These are phyloP conservation scores for Cercophora sp. DNA, from an alignment of 495 filamentous ascomycete species.

Conservation along the genomic window DNA sequence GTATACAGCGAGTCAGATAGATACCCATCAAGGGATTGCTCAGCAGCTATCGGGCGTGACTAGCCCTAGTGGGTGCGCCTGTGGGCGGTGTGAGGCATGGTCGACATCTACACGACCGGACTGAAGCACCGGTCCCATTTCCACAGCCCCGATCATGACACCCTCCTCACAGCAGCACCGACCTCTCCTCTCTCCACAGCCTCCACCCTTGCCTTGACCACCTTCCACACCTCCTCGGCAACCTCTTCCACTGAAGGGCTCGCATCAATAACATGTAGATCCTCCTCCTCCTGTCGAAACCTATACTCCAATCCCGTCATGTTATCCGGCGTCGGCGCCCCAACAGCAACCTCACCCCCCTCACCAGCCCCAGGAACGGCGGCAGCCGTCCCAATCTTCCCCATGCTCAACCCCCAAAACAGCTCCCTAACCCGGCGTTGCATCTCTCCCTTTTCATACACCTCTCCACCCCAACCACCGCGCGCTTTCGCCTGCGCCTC, in stretches of 20 bases:
- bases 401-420: constrained; percentile 56
- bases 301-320: constrained; percentile 31
- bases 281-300: constrained; percentile 49
- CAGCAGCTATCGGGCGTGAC: too few relatives aligned
- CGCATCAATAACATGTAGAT: constrained; percentile 54
- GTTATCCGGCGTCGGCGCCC: constrained; percentile 13
- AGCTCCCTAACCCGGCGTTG: constrained; percentile 73
- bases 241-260: constrained; percentile 47
- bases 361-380: constrained; percentile 11
- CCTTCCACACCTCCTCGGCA: constrained; percentile 46
- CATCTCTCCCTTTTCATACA: constrained; percentile 83
- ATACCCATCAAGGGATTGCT: too few relatives aligned
- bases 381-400: constrained; percentile 32
- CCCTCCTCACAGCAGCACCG: constrained; percentile 38
- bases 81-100: too few relatives aligned
- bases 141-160: too few relatives aligned
- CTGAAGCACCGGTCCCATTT: too few relatives aligned
- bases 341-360: constrained; percentile 26
- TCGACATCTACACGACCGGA: too few relatives aligned
- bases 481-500: constrained; percentile 66
- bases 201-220: constrained; percentile 42
- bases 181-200: constrained; percentile 45
- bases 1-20: too few relatives aligned
- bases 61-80: too few relatives aligned
- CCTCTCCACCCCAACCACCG: constrained; percentile 82